Evolutionary conservation across 805 yeast species (phyloP).

Genomic region (Sugiyamaella americana): DNA sequence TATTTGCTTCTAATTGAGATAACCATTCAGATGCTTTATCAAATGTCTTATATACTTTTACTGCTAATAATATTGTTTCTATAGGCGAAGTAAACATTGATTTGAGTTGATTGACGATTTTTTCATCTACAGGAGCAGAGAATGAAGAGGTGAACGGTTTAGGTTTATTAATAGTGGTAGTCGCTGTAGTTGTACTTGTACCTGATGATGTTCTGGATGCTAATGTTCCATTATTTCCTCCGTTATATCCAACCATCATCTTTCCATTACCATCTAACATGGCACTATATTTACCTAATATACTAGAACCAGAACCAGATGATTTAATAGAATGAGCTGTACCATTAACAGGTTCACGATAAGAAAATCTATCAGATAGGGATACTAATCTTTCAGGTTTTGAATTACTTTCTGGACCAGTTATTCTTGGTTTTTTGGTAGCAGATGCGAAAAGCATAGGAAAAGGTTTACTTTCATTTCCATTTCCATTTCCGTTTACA

Average conservation of each 20-base stretch:
- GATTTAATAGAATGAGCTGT: neutral
- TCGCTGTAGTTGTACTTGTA: neutral
- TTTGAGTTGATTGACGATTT: slow-evolving; percentile 4
- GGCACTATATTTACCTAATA: slow-evolving; percentile 9
- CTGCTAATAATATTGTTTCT: slow-evolving; percentile 15
- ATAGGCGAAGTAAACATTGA: slow-evolving; percentile 5
- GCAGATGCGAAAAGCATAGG: slow-evolving; percentile 13
- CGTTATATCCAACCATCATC: neutral
- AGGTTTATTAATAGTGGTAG: neutral
- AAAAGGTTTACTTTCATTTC: slow-evolving; percentile 7
- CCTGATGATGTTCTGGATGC: neutral
- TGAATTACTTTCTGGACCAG: neutral
- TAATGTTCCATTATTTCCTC: neutral
- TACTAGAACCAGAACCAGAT: slow-evolving; percentile 4
- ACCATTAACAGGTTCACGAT: neutral
- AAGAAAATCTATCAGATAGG: slow-evolving; percentile 15
- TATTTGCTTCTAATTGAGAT: slow-evolving; percentile 3
- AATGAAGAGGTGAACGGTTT: neutral
- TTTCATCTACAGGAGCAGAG: neutral
- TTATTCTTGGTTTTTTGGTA: neutral
- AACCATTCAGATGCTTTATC: slow-evolving; percentile 35
- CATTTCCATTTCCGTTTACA: neutral
- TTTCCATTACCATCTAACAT: slow-evolving; percentile 11
- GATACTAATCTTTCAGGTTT: slow-evolving; percentile 9
- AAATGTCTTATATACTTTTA: slow-evolving; percentile 23